phyloP scores from a whole-genome alignment of 345 rosid genomes.

The Clarkia xantiana region DNA sequence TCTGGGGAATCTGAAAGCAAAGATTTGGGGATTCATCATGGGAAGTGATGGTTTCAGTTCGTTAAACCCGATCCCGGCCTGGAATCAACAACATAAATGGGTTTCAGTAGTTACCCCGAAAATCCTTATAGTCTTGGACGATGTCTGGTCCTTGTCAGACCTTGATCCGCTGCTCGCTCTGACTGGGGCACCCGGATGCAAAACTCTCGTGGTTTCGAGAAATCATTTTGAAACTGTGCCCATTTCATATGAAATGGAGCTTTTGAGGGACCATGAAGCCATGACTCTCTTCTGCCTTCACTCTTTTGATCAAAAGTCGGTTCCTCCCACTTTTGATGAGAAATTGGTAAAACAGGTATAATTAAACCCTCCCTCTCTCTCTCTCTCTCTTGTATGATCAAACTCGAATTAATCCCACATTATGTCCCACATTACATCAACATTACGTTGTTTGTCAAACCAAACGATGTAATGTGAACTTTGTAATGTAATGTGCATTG shows the following conservation, averaged over 20 bases:
- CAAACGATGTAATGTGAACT: too few species aligned
- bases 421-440: too few species aligned
- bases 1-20: conserved; percentile 31
- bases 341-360: conserved; percentile 56
- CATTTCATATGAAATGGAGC: conserved; percentile 40
- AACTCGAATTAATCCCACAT: too few species aligned
- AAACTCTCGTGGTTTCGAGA: conserved; percentile 66
- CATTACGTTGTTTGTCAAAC: too few species aligned
- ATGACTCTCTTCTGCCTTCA: conserved; percentile 49
- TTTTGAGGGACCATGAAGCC: conserved; percentile 53
- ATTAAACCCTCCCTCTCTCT: not conserved
- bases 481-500: too few species aligned
- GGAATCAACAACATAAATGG: conserved; percentile 23
- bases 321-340: conserved; percentile 39
- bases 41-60: conserved; percentile 22
- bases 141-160: conserved; percentile 56
- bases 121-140: conserved; percentile 61
- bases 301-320: conserved; percentile 52
- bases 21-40: conserved; percentile 25
- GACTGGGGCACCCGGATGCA: conserved; percentile 35
- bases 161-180: conserved; percentile 38
- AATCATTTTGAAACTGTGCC: conserved; percentile 35
- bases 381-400: not conserved
- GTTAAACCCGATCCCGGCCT: conserved; percentile 13
- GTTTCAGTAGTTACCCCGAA: conserved; percentile 5